Evolutionary conservation across 163 green algal genomes (phyloP), one percentile per base, ranked within the genome.

Genomic region (Picocystis sp.): DNA sequence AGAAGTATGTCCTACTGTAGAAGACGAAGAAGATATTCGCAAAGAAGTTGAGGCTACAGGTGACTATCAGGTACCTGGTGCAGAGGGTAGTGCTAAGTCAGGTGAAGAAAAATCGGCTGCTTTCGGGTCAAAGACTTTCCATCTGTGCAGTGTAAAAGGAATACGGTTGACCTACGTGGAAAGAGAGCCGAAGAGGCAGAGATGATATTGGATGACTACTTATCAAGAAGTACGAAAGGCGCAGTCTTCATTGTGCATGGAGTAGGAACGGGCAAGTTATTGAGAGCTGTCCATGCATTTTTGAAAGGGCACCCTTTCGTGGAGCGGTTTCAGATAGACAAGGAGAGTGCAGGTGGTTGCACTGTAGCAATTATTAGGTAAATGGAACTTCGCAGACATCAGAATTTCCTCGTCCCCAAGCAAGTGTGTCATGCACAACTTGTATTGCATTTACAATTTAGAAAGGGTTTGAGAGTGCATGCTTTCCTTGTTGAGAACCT

Each of bases 171-270:
- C 23, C 35, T 73, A 42, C 50, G 69, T 2, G 67, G 69, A 17
- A 14, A 47, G 48, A 14, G n/a, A 3, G 52, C 45, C 2, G 52
- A 58, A 22, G 58, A 67, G 14, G 68, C 68, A 12, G 45, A 55
- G 14, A 50, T 41, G 21, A 25, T 44, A 45, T 44, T 75, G 17
- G 46, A 61, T 56, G 53, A 34, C n/a, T 54, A 10, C 3, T 33
- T 23, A 34, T 19, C 34, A 24, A 24, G 11, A 33, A 44, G 49
- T 23, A 5, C 2, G 29, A 24, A 17, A 25, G 12, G 33, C 33
- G 59, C 50, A 23, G 34, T 77, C 21, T 77, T 69, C 60, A 60
- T 76, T 15, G 42, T 77, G 21, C 69, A 77, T 41, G 69, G 69
- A 12, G 58, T 76, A 6, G 69, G 69, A 9, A 65, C 58, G 21